phyloP scores from a whole-genome alignment of 495 filamentous ascomycete species.

The Tuber calosporum region DNA sequence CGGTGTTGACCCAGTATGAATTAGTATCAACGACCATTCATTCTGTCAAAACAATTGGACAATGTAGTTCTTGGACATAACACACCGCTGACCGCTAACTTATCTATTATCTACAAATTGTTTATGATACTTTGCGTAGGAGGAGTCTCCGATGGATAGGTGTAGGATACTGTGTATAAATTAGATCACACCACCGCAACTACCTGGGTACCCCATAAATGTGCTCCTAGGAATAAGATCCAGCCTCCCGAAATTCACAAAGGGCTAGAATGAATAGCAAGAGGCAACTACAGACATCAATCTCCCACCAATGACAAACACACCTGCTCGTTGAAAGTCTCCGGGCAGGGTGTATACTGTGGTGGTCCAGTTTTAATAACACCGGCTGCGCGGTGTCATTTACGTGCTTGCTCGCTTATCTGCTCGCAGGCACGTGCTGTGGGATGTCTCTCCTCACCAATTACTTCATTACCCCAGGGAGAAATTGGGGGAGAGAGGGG shows the following conservation, averaged over 20 bases:
- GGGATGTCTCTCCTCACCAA: neutral
- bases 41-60: slow-evolving; percentile 5
- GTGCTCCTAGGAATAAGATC: slow-evolving; percentile 4
- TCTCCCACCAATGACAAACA: slow-evolving; percentile 25
- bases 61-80: neutral
- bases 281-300: neutral
- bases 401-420: neutral
- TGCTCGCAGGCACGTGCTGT: neutral
- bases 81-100: neutral
- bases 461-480: neutral
- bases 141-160: neutral
- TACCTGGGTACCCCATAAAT: slow-evolving; percentile 6
- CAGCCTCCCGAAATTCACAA: neutral
- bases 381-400: neutral
- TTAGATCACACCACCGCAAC: neutral
- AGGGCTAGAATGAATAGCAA: neutral
- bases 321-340: neutral
- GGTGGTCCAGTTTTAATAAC: neutral
- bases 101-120: neutral
- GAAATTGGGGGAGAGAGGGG: neutral
- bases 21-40: too few relatives aligned
- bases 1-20: slow-evolving; percentile 65
- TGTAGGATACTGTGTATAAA: neutral
- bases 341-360: slow-evolving; percentile 18
- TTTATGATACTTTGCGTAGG: neutral